Evolutionary conservation across 441 rosid species (phyloP).

Genomic region (Gossypium schwendimanii): DNA sequence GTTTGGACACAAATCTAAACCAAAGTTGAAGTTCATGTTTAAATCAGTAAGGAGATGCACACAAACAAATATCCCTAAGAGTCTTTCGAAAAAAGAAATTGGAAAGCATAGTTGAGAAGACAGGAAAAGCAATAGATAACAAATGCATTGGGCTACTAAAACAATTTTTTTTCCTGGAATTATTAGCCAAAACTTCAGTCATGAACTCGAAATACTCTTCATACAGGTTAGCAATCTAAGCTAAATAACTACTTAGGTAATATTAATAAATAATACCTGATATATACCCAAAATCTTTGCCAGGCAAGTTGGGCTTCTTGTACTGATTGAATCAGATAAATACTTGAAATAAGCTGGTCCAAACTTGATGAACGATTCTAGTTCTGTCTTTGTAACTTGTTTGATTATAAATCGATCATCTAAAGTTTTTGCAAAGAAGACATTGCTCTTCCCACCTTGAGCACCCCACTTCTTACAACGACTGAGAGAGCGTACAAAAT

Average conservation of each 20-base stretch:
- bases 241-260: background rate
- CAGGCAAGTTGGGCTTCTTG: conserved; percentile 60
- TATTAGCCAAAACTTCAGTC: background rate
- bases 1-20: background rate
- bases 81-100: background rate
- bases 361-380: conserved; percentile 67
- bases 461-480: conserved; percentile 83
- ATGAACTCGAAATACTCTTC: background rate
- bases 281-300: conserved; percentile 76
- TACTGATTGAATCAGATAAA: conserved; percentile 48
- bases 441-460: conserved; percentile 80
- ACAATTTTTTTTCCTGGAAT: background rate
- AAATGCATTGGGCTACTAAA: background rate
- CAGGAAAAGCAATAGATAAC: conserved; percentile 1
- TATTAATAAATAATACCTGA: conserved; percentile 40
- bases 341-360: conserved; percentile 60
- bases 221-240: background rate
- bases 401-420: conserved; percentile 72
- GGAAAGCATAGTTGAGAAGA: background rate
- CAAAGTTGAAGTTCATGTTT: background rate
- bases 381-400: conserved; percentile 74
- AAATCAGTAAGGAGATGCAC: background rate
- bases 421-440: conserved; percentile 68
- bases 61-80: background rate
- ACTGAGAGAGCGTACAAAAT: conserved; percentile 59